Base-by-base conservation (phyloP, 2,329 filamentous ascomycete species). In the Penicillium griseofulvum region DNA sequence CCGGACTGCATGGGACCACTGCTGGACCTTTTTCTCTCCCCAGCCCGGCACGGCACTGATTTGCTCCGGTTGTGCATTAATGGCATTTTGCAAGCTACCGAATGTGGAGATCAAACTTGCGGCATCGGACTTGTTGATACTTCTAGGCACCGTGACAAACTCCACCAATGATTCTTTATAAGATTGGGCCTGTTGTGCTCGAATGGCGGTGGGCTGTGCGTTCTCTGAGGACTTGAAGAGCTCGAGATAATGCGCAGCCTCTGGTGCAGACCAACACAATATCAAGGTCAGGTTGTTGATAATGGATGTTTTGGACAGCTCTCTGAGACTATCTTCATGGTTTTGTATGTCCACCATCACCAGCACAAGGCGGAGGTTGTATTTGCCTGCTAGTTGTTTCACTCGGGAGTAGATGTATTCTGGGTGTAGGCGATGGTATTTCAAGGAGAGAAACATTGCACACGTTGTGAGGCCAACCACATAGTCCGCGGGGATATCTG, bases 361-460 rank as follows among this genome's bases (percentile, higher is more conserved):
- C 46, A 99, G 82, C 28, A 99, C 77, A 49, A 99, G 82, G 45
- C 94, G 89, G 19, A 99, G 82, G 62, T 87, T 88, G 77, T 95
- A 97, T 75, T 89, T 90, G 48, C 89, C 90, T 49, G 89, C 89
- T 5, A 99, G 80, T 46, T 87, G 85, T 49, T 89, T 87, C 64
- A 99, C 95, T 54, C 94, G 88, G 24, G 88, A 91, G 78, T 97
- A 97, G 67, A 99, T 91, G 78, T 99, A 99, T 75, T 99, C 94
- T 0, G 94, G 94, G 70, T 99, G 94, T 49, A 99, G 82, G 28
- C 93, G 90, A 74, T 99, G 94, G 74, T 99, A 99, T 74, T 97
- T 99, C 52, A 99, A 83, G 45, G 90, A 95, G 39, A 99, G 79
- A 70, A 97, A 99, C 5, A 99, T 81, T 0, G 90, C 92, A 68